Conservation (phyloP, 345 rosid genomes). For the Laguncularia racemosa region DNA sequence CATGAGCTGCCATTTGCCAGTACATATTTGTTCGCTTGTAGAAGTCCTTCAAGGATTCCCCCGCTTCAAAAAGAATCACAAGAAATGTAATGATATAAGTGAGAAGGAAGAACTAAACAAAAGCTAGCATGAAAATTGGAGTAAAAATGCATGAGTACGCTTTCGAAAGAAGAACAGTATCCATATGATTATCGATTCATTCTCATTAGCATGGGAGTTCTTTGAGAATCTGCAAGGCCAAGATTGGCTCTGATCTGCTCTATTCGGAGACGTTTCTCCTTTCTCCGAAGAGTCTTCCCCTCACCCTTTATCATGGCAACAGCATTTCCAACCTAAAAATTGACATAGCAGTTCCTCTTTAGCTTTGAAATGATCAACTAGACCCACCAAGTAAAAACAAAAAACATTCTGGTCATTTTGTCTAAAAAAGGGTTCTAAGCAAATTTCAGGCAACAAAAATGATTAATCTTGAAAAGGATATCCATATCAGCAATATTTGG, state of each 20-base stretch:
- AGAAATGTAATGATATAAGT: conserved; percentile 4
- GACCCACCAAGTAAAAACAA: neutral
- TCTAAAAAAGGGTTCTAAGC: too few relatives aligned
- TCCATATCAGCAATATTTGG: too few relatives aligned
- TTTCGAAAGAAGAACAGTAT: too few relatives aligned
- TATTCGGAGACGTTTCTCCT: conserved; percentile 87
- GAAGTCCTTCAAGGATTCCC: conserved; percentile 88
- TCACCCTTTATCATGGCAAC: conserved; percentile 83
- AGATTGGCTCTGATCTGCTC: conserved; percentile 92
- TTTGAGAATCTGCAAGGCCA: conserved; percentile 93
- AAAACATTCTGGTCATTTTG: too few relatives aligned
- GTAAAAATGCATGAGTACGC: neutral
- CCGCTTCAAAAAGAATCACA: conserved; percentile 42
- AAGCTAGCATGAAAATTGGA: neutral
- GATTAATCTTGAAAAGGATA: too few relatives aligned
- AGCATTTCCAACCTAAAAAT: conserved; percentile 63
- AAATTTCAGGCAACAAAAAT: too few relatives aligned
- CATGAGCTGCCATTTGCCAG: conserved; percentile 99
- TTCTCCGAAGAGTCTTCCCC: conserved; percentile 68
- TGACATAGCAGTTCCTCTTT: conserved; percentile 31
- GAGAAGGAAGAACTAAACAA: neutral
- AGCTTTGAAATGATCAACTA: conserved; percentile 22
- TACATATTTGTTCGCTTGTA: conserved; percentile 83
- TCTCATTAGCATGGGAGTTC: conserved; percentile 70
- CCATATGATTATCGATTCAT: too few relatives aligned